These are phyloP conservation scores for Ceratocystis alfenasii DNA, from an alignment of 2,329 filamentous ascomycete genomes.

Conservation along the genomic window DNA sequence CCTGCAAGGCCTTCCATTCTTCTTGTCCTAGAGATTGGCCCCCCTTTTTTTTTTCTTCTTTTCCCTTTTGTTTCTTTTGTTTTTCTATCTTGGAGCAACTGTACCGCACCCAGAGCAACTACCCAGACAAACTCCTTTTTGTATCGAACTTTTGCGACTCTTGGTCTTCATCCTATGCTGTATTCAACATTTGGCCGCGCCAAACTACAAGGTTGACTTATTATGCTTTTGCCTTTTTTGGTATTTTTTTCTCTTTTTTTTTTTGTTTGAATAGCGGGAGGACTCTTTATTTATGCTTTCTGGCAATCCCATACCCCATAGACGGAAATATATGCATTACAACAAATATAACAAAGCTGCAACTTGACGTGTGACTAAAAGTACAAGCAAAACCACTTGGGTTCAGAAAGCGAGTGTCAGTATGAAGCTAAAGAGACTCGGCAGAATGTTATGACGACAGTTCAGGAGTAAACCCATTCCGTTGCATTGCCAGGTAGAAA, in stretches of 20 bases:
- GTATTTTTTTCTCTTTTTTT: neutral
- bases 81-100: constrained; percentile 6
- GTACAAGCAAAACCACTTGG: no score
- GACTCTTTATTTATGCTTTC: constrained; percentile 4
- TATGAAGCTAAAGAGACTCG: no score
- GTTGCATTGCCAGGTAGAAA: neutral
- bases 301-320: neutral
- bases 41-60: neutral
- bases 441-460: neutral
- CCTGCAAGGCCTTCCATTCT: neutral
- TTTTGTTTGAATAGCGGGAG: neutral
- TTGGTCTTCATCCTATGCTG: neutral
- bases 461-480: neutral
- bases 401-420: no score
- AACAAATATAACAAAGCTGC: neutral
- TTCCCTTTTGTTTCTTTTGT: constrained; percentile 2
- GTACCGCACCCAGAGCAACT: constrained; percentile 7
- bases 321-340: neutral
- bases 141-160: neutral
- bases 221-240: neutral
- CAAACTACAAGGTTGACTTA: neutral
- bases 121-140: neutral
- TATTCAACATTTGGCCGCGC: constrained; percentile 5
- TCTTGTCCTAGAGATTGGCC: neutral
- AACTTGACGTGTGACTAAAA: no score